Conservation (phyloP, 345 rosid genomes). For the Carallia brachiata region DNA sequence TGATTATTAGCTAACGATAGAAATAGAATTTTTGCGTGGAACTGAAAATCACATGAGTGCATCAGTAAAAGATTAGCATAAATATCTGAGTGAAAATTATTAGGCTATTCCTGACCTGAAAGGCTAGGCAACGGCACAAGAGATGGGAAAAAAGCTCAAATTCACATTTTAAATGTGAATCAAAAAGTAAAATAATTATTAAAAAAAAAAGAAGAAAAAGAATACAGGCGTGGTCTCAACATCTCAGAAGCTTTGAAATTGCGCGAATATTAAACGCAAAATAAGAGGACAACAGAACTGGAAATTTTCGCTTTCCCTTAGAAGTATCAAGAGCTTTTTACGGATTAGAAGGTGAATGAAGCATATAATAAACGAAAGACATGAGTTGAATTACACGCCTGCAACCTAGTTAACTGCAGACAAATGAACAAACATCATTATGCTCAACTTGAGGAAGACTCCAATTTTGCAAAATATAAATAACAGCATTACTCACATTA, state of each 20-base stretch:
- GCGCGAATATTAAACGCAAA: background rate
- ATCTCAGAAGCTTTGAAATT: too few species aligned
- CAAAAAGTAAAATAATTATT: background rate
- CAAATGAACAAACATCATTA: background rate
- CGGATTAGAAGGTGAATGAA: background rate
- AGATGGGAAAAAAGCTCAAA: background rate
- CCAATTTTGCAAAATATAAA: too few species aligned
- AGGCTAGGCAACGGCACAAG: background rate
- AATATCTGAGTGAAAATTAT: too few species aligned
- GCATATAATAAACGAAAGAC: background rate
- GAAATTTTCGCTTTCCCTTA: background rate
- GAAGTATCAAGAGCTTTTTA: background rate
- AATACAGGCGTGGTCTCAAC: background rate
- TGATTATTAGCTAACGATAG: background rate
- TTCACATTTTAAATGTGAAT: too few species aligned
- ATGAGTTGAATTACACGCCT: background rate
- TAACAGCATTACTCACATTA: too few species aligned
- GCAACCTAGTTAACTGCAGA: background rate
- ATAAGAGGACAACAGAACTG: background rate
- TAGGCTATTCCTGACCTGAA: conserved; percentile 1
- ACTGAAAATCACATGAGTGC: too few species aligned
- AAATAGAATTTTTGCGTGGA: background rate
- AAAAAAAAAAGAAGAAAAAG: background rate
- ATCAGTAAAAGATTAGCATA: too few species aligned
- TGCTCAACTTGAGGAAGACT: background rate